These are phyloP conservation scores for Anisogramma anomala DNA, from an alignment of 2,329 filamentous ascomycete genomes.

Conservation along the genomic window DNA sequence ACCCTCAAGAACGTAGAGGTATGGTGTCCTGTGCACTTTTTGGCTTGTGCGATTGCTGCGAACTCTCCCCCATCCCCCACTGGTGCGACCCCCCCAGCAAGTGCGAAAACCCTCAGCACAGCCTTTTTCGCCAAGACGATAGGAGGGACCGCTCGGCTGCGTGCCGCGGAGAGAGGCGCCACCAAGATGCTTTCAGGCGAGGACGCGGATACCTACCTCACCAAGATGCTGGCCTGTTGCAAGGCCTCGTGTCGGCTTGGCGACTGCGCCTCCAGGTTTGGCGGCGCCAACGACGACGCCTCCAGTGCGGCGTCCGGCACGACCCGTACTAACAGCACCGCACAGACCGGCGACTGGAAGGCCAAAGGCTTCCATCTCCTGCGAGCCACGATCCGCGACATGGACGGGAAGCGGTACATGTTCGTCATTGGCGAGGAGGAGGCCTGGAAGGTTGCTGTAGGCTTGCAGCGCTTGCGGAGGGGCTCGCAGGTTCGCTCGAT, in stretches of 20 bases:
- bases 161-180: constrained; percentile 36
- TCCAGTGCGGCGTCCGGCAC: constrained; percentile 13
- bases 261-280: constrained; percentile 33
- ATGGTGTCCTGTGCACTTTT: constrained; percentile 59
- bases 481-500: constrained; percentile 50
- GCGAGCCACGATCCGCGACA: constrained; percentile 52
- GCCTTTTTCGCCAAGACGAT: constrained; percentile 34
- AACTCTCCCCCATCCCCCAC: constrained; percentile 26
- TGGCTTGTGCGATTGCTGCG: constrained; percentile 32
- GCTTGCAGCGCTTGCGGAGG: constrained; percentile 47
- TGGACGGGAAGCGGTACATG: constrained; percentile 54
- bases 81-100: constrained; percentile 23
- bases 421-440: constrained; percentile 55
- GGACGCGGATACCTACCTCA: constrained; percentile 54
- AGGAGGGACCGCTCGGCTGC: constrained; percentile 30
- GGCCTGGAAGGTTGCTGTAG: constrained; percentile 55
- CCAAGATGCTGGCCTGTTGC: constrained; percentile 52
- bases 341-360: constrained; percentile 41
- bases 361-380: constrained; percentile 48
- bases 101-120: constrained; percentile 27
- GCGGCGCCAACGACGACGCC: constrained; percentile 11
- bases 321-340: constrained; percentile 29
- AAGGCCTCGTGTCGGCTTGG: constrained; percentile 50
- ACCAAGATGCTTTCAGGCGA: constrained; percentile 46
- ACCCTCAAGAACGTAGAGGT: constrained; percentile 88